phyloP scores from a whole-genome alignment of 306 rosid genomes.

The Vigna angularis region DNA sequence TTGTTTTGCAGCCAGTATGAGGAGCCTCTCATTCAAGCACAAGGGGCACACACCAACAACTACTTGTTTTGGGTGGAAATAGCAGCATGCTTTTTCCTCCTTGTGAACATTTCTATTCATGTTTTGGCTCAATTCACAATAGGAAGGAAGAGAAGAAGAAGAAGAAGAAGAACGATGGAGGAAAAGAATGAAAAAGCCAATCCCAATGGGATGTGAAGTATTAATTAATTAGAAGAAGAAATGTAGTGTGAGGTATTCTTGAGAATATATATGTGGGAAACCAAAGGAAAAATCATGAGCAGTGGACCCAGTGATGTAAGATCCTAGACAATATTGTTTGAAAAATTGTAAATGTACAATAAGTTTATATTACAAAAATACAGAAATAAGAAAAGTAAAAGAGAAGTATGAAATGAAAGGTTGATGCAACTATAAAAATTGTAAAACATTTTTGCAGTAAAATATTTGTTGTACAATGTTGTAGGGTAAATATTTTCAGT shows the following conservation, averaged over 20 bases:
- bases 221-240: constrained; percentile 7
- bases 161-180: constrained; percentile 19
- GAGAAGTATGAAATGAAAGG: neutral
- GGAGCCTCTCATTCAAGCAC: constrained; percentile 86
- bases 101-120: constrained; percentile 55
- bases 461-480: neutral
- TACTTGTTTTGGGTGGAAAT: constrained; percentile 81
- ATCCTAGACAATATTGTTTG: constrained; percentile 21
- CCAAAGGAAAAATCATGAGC: constrained; percentile 36
- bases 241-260: constrained; percentile 20
- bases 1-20: constrained; percentile 71
- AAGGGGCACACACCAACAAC: constrained; percentile 87
- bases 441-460: neutral
- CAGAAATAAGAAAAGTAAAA: neutral
- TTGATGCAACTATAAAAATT: neutral
- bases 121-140: constrained; percentile 11
- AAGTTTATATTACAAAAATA: neutral
- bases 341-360: neutral
- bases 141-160: no score
- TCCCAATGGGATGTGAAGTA: constrained; percentile 29
- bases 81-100: constrained; percentile 67
- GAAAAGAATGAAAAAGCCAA: neutral
- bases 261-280: constrained; percentile 42
- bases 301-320: constrained; percentile 49
- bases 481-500: neutral